Evolutionary conservation across 371 early-diverging fungal genomes (phyloP), one percentile per base, ranked within the genome.

Genomic region (Vairimorpha necatrix): DNA sequence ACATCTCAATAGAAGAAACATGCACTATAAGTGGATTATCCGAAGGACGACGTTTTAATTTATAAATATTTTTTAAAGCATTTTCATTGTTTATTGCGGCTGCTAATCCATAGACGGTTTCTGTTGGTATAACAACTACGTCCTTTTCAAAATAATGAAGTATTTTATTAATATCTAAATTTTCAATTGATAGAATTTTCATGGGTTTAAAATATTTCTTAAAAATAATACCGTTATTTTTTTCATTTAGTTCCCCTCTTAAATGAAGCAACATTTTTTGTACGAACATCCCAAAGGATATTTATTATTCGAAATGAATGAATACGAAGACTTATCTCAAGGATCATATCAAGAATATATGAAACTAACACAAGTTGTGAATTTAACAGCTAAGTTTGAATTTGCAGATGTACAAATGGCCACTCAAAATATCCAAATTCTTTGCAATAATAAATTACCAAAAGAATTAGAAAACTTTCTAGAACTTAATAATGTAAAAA

Each of bases 11-110:
- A 0, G 91, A 90, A 6, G 93, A 92, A 7, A 96, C 89, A 82
- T 96, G 97, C 13, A 96, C 92, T 80, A 98, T 98, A 13, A 99
- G 87, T 4, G 99, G 99, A 84, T 99, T 99, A 82, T 98, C 98
- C 14, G 88, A 86, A 11, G 99, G 98, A 74, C 98, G 85, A 67
- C 90, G 89, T 85, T 99, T 99, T 77, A 93, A 92, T 7, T 78
- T 82, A 86, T 89, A 98, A 71, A 99, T 94, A 69, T 88, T 87
- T 60, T 84, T 69, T 9, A 95, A 91, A 6, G 93, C 91, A 3
- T 77, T 68, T 0, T 87, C 83, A 47, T 87, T 82, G 18, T 92
- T 85, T 0, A 95, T 95, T 80, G 92, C 91, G 66, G 94, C 93
- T 0, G 93, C 97, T 28, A 99, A 87, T 0, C 99, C 98, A 83